Base-by-base conservation (phyloP, 2,329 filamentous ascomycete species). In the Mycocentrospora acerina region DNA sequence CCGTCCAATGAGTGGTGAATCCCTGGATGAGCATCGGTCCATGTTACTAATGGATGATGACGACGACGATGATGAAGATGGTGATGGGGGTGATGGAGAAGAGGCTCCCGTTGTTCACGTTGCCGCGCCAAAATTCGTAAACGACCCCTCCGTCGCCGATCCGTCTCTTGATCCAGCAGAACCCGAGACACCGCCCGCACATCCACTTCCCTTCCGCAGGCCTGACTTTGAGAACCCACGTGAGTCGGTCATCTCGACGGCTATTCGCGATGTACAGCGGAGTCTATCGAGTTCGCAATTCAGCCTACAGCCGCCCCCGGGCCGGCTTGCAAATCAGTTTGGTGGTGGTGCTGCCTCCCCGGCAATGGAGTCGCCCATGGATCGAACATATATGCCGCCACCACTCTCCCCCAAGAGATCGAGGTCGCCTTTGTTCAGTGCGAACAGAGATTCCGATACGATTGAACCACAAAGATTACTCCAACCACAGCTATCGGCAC, bases 331-430 rank as follows among this genome's bases (percentile, higher is more conserved):
- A 31, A 48, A 22, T 22, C 19, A 22, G 9, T 22, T 22, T 9
- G 9, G 19, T 9, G 19, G 5, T 22, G 9, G 19, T 22, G 19
- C n/a, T n/a, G n/a, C n/a, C n/a, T n/a, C 52, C 7, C 40, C 51
- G 14, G 49, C 45, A 14, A 39, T 65, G 26, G 75, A 77, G 26
- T 74, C 74, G 5, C 71, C 75, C 13, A 75, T 75, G 70, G 76
- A 82, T 9, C 71, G 71, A 40, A 70, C 72, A 32, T 85, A 85
- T 55, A 79, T 89, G 71, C 85, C 85, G 4, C 81, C 82, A 13
- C 86, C 86, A 0, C 70, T 90, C 4, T 87, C 85, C 1, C 84
- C 86, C 1, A 74, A 80, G 34, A 76, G 82, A 29, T 73, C 77
- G 3, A 54, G 66, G 16, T 82, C 84, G 2, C 64, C 66, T 3